Evolutionary conservation across 306 rosid species (phyloP).

Genomic region (Lotus japonicus): DNA sequence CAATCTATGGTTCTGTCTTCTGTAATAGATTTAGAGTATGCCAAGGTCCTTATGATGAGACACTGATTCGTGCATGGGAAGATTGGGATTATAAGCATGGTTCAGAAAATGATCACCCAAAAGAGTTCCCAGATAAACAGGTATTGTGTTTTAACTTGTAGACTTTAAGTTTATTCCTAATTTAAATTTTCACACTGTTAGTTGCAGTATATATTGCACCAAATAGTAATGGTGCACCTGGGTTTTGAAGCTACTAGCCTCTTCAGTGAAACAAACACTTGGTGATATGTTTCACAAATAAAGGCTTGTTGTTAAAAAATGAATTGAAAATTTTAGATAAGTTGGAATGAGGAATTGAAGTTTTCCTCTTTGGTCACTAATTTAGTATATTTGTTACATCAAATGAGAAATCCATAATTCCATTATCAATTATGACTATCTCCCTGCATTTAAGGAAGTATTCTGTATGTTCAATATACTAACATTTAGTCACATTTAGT

Average conservation of each 20-base stretch:
- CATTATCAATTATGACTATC: background rate
- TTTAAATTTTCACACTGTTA: constrained; percentile 13
- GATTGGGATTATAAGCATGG: constrained; percentile 59
- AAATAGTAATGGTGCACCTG: background rate
- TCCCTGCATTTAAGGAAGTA: background rate
- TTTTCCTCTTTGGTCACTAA: background rate
- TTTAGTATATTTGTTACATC: background rate
- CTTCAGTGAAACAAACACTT: background rate
- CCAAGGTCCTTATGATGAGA: constrained; percentile 65
- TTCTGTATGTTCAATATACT: constrained; percentile 6
- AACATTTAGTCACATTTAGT: constrained; percentile 39
- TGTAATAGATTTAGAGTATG: constrained; percentile 65
- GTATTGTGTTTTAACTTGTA: constrained; percentile 31
- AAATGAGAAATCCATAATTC: background rate
- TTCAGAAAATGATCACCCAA: constrained; percentile 89
- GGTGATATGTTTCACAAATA: constrained; percentile 2
- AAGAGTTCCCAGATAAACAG: constrained; percentile 77
- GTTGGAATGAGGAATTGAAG: background rate
- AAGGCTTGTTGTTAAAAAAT: background rate
- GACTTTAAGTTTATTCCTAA: background rate
- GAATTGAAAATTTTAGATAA: background rate
- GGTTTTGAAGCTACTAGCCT: constrained; percentile 6
- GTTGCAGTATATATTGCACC: background rate
- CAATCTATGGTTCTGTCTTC: constrained; percentile 20
- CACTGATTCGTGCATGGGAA: constrained; percentile 78